These are phyloP conservation scores for Magnolia changhungtana DNA, from an alignment of 164 flowering plant genomes.

Conservation along the genomic window DNA sequence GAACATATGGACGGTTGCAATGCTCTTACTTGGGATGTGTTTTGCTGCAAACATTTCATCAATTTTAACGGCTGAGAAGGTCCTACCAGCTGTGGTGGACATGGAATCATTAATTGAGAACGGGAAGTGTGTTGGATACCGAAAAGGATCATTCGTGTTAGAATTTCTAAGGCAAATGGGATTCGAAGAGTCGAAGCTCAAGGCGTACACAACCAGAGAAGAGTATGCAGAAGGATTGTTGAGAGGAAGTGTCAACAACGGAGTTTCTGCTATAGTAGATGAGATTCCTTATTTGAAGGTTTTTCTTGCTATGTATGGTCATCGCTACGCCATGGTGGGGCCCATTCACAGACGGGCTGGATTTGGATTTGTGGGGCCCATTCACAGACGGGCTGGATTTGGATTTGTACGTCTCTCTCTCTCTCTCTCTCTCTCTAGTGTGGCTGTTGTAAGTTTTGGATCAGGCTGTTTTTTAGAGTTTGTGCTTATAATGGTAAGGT, in stretches of 20 bases:
- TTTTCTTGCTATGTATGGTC: constrained; percentile 12
- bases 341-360: constrained; percentile 31
- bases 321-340: constrained; percentile 17
- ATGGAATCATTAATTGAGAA: not conserved
- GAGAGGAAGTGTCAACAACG: constrained; percentile 24
- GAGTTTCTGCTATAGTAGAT: constrained; percentile 34
- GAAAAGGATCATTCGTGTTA: not conserved
- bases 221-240: constrained; percentile 20
- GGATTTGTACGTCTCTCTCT: constrained; percentile 37
- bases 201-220: constrained; percentile 12
- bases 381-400: constrained; percentile 34
- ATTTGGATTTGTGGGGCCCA: constrained; percentile 41
- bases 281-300: constrained; percentile 33
- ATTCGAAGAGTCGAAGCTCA: constrained; percentile 25
- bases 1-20: not conserved
- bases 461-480: too few relatives aligned
- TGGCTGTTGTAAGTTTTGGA: too few relatives aligned
- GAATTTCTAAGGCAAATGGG: constrained; percentile 19
- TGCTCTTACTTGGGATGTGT: too few relatives aligned
- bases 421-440: not conserved
- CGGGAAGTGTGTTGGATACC: constrained; percentile 11
- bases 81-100: not conserved
- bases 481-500: too few relatives aligned
- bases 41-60: not conserved
- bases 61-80: constrained; percentile 2